Base-by-base conservation (phyloP, 2,329 filamentous ascomycete species). In the Pseudocercospora fuligena region DNA sequence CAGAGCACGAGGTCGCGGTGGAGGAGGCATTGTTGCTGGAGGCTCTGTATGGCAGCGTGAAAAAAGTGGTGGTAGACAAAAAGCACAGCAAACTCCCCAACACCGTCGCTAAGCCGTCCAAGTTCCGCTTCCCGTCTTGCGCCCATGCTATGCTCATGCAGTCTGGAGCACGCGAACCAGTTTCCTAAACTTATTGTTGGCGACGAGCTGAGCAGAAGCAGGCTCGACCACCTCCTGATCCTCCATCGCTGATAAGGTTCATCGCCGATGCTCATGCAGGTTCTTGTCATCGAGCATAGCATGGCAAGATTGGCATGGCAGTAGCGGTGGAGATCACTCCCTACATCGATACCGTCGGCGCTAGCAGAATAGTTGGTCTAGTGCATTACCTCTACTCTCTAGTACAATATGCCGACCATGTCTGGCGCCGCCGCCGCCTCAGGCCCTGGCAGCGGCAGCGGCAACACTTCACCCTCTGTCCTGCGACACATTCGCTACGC, bases 1-100 rank as follows among this genome's bases (percentile, higher is more conserved):
- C n/a, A 91, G 79, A 69, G 85, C 85, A 63, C 87, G 85, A 63
- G 88, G 81, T 64, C 80, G 80, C 16, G 80, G 74, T 75, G 85
- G 67, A 74, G 76, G 74, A 25, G 77, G 74, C 77, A 79, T 79
- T 14, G 53, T 70, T 2, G 25, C 5, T 65, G 63, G 40, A 31
- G 51, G 27, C 12, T 16, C 12, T 29, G 51, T 9, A 7, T 31
- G 2, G 27, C 2, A 25, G 5, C 25, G 51, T 12, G 25, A 21
- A 14, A n/a, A 31, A 14, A n/a, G 19, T 56, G 25, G n/a, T 2
- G 27, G 14, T 14, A 40, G 36, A 14, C 27, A 12, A 56, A 25
- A 19, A 33, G 27, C 16, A 56, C 19, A 56, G 16, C 3, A 11
- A 27, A 31, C 9, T n/a, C 51, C 27, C 53, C 23, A 33, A 57